Evolutionary conservation across 164 flowering plant species (phyloP), one percentile per base, ranked within the genome.

Genomic region (Echeveria elegans): DNA sequence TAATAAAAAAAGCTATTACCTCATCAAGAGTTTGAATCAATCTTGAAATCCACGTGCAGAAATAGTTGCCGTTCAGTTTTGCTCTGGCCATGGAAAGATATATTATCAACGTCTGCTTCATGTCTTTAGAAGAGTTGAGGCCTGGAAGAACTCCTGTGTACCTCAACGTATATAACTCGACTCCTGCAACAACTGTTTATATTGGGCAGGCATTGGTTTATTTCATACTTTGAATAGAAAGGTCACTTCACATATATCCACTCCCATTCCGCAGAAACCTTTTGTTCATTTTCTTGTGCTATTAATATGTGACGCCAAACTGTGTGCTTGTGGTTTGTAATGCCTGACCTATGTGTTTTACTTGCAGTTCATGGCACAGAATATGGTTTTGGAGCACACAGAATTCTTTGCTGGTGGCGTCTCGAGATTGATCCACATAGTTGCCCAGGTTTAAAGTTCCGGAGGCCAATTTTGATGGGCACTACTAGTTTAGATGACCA

Each of bases 391-490:
- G 67, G 67, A 64, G 68, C 68, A 11, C 75, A 69, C 43, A 38
- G 65, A 68, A 40, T 68, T 28, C 24, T 38, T 72, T 32, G 60
- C 72, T 12, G 69, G 72, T 41, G 75, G 75, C 15, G 67, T 15
- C 69, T 73, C 24, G 75, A 68, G 38, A 71, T 68, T 9, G 75
- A 72, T 37, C 75, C 75, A 18, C 68, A 70, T 23, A 31, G 69
- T 18, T 72, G 72, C 43, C 71, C 71, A 5, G 75, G 75, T 19
- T 72, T 68, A 64, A 64, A 53, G 68, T 73, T 69, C 29, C 69
- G 72, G 62, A 69, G 65, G 29, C 64, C 75, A n/a, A 73, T 73
- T 52, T 48, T 69, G 40, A 68, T 73, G 24, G 75, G 75, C 19
- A 56, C 61, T 26, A 56, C 32, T 26, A 14, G 19, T 16, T 56